Percentiles rank a stretch among this genome's conserved stretches.
phyloP scores from a whole-genome alignment of 2,329 filamentous ascomycete species.

The Dactylella cylindrospora region DNA sequence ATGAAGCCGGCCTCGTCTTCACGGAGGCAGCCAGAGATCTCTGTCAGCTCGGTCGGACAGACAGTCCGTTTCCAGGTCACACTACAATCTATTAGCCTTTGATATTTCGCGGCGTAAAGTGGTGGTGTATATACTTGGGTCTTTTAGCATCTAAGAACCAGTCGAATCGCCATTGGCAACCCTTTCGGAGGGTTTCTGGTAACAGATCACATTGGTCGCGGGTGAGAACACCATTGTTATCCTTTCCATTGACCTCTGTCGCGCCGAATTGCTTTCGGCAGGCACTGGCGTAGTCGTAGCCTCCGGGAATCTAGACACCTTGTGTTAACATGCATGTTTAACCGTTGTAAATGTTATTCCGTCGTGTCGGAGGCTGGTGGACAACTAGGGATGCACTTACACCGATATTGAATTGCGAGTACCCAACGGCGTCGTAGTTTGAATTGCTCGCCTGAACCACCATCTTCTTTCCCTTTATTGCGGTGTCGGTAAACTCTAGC shows the following conservation, averaged over 20 bases:
- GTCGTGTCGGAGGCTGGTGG: background rate
- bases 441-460: conserved; percentile 64
- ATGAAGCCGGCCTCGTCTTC: conserved; percentile 25
- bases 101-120: background rate
- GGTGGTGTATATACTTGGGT: conserved; percentile 30
- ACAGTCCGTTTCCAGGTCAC: conserved; percentile 30
- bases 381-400: conserved; percentile 5
- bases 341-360: background rate
- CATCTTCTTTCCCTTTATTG: conserved; percentile 63
- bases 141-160: conserved; percentile 29
- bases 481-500: conserved; percentile 59
- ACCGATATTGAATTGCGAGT: conserved; percentile 32
- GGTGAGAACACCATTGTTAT: conserved; percentile 58
- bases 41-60: conserved; percentile 20
- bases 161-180: conserved; percentile 66
- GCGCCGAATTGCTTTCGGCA: conserved; percentile 32
- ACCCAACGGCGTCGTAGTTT: conserved; percentile 27
- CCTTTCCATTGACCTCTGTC: conserved; percentile 20
- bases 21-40: conserved; percentile 29
- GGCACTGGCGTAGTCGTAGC: conserved; percentile 32
- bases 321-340: no score
- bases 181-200: conserved; percentile 59
- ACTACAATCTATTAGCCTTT: conserved; percentile 10
- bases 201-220: conserved; percentile 59
- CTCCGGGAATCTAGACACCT: conserved; percentile 30